These are phyloP conservation scores for Hyphodiscus hymeniophilus DNA, from an alignment of 495 filamentous ascomycete genomes.

Conservation along the genomic window DNA sequence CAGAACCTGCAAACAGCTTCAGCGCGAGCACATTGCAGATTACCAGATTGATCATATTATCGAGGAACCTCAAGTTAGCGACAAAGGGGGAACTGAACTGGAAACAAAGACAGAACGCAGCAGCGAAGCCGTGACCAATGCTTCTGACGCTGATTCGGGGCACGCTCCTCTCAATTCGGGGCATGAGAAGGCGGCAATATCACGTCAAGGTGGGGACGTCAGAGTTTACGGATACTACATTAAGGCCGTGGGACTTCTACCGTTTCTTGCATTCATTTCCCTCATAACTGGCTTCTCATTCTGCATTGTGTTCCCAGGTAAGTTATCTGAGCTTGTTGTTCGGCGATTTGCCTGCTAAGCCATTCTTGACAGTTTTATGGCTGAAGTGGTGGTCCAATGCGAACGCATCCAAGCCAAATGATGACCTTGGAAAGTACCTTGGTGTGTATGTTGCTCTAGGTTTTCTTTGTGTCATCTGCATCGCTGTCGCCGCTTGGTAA, in stretches of 20 bases:
- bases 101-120: too few relatives aligned
- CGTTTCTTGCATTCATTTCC: neutral
- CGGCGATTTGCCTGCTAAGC: too few relatives aligned
- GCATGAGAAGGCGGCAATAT: neutral
- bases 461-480: too few relatives aligned
- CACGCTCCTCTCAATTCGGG: neutral
- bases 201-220: neutral
- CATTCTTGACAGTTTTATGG: constrained; percentile 22
- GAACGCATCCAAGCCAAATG: constrained; percentile 11
- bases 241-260: neutral
- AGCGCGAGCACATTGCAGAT: too few relatives aligned
- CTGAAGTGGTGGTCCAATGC: constrained; percentile 25
- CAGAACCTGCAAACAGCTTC: too few relatives aligned
- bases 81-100: too few relatives aligned
- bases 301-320: neutral
- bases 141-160: too few relatives aligned
- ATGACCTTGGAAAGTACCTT: constrained; percentile 15
- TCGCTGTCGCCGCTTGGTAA: too few relatives aligned
- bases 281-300: neutral
- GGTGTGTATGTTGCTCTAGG: neutral
- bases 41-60: too few relatives aligned
- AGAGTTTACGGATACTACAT: neutral
- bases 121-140: too few relatives aligned
- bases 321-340: neutral
- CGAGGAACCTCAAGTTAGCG: too few relatives aligned